A percentile compares a stretch with the other conserved stretches of the same genome.
Conservation (phyloP, 2,329 filamentous ascomycete species). For the Geosmithia putterillii region DNA sequence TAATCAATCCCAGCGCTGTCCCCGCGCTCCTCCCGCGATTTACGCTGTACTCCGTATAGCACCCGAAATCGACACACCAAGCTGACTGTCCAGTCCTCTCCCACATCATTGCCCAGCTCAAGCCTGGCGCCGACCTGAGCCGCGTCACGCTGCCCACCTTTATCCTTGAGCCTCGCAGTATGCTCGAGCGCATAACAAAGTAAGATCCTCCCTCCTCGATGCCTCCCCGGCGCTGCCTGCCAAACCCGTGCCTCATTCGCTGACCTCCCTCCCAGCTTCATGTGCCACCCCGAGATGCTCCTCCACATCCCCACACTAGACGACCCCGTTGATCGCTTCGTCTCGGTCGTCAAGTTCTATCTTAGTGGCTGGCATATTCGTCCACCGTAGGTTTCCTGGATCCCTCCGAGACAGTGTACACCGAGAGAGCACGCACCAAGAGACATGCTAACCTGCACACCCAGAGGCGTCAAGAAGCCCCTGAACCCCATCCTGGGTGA, state of each 20-base stretch:
- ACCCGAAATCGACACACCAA: neutral
- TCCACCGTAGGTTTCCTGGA: conserved; percentile 61
- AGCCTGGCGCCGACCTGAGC: conserved; percentile 89
- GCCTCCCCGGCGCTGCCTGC: conserved; percentile 3
- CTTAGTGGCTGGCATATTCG: conserved; percentile 98
- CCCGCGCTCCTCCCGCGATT: neutral
- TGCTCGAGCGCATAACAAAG: conserved; percentile 99
- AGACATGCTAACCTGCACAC: neutral
- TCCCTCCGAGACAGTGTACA: neutral
- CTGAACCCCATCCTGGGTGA: conserved; percentile 94
- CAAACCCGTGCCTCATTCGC: conserved; percentile 4
- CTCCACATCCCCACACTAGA: conserved; percentile 79
- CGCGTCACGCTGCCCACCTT: conserved; percentile 93
- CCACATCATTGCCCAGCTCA: conserved; percentile 94
- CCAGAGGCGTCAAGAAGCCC: conserved; percentile 92
- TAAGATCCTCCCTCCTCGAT: conserved; percentile 28
- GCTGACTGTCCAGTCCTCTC: conserved; percentile 56
- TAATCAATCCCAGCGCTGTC: conserved; percentile 7
- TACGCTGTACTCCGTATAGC: neutral
- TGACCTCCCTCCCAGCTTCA: conserved; percentile 60
- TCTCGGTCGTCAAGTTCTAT: conserved; percentile 96
- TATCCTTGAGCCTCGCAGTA: conserved; percentile 92
- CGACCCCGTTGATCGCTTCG: conserved; percentile 79
- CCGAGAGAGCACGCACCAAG: neutral
- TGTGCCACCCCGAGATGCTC: conserved; percentile 96